These are phyloP conservation scores for Bauhinia variegata DNA, from an alignment of 306 rosid genomes.

Conservation along the genomic window DNA sequence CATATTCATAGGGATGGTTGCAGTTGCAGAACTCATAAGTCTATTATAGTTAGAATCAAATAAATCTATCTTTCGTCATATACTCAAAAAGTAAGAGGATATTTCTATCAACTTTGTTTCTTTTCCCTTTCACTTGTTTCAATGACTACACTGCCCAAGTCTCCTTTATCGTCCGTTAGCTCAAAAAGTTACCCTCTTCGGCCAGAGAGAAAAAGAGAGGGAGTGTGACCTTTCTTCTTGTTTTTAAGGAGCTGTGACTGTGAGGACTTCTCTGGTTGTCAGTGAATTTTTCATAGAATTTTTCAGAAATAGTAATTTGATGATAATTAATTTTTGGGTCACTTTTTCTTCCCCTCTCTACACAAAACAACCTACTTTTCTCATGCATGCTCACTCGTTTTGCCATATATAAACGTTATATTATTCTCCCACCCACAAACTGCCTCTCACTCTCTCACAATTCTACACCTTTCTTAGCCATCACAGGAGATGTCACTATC, in stretches of 20 bases:
- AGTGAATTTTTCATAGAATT: constrained; percentile 32
- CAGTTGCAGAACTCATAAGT: no score
- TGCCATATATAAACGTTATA: constrained; percentile 32
- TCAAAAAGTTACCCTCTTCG: constrained; percentile 30
- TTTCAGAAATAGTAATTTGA: constrained; percentile 42
- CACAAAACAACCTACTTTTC: constrained; percentile 42
- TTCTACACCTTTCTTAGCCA: constrained; percentile 45
- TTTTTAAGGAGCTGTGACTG: constrained; percentile 11
- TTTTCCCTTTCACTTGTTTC: constrained; percentile 43
- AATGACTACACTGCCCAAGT: constrained; percentile 31
- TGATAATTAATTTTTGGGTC: constrained; percentile 35
- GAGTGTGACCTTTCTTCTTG: constrained; percentile 32
- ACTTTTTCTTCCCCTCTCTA: constrained; percentile 20
- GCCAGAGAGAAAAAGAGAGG: constrained; percentile 30
- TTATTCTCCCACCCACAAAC: constrained; percentile 42
- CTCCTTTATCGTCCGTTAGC: constrained; percentile 34
- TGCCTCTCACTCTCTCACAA: constrained; percentile 48
- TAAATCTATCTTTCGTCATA: neutral
- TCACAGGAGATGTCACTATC: constrained; percentile 50
- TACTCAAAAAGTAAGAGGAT: constrained; percentile 16
- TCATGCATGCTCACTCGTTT: constrained; percentile 56
- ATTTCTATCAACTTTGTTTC: neutral
- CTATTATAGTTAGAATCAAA: neutral
- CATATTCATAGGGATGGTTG: no score
- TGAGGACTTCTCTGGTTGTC: neutral